Base-by-base conservation (phyloP, 139 green algal species). In the Gonium pectorale region DNA sequence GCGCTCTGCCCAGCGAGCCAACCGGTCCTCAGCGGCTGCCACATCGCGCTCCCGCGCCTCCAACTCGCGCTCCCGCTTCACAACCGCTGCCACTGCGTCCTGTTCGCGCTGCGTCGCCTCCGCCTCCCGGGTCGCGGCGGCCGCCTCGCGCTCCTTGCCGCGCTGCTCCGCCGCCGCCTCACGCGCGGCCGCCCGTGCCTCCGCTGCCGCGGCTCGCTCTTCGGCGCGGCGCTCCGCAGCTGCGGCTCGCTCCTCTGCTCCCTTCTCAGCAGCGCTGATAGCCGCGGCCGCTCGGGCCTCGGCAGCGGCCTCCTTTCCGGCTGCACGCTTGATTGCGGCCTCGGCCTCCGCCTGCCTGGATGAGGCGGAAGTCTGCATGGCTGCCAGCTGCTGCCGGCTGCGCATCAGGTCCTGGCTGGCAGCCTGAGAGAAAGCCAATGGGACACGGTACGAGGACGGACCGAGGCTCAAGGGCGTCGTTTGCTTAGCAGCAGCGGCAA, bases 1-100 rank as follows among this genome's bases (percentile, higher is more conserved):
- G 46, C 68, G 79, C 37, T 75, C 29, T 15, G 64, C 64, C 79
- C 63, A 77, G 1, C 64, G 49, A 46, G 79, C 79, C 37, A 85
- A 24, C 0, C 79, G 64, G 29, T 13, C 35, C 79, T 85, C 79
- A 3, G 63, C 79, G 17, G 44, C 64, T 3, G 19, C 35, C 46
- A 85, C 79, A 17, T 75, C 79, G 1, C 22, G 35, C 49, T 77
- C 79, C 35, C 63, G 41, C 0, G 35, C 46, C 27, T 2, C 4
- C 26, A 85, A 17, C 33, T 60, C 75, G 29, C 71, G n/a, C 17
- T 31, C 21, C 29, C 29, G 60, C 59, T 49, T 33, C 4, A 40
- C 40, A 29, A 71, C 24, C 59, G 71, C 75, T 15, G 43, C 33
- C 33, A 19, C 33, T 21, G 73, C 3, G n/a, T 13, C 3, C 44